Evolutionary conservation across 495 filamentous ascomycete genomes (phyloP).

Genomic region (Emericellopsis terricola): DNA sequence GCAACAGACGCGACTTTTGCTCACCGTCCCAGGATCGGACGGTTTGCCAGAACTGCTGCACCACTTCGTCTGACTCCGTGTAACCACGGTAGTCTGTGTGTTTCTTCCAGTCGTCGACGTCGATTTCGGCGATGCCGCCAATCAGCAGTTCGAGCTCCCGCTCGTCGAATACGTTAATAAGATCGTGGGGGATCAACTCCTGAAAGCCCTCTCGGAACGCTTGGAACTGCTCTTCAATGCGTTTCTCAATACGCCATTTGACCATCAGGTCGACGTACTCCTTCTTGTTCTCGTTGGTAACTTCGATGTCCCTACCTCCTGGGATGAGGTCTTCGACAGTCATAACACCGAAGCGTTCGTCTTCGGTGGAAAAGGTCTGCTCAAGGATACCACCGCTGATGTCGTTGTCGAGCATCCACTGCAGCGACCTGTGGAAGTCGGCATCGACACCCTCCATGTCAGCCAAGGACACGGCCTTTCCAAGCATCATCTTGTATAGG

Average conservation of each 20-base stretch:
- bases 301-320: constrained; percentile 74
- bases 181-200: constrained; percentile 86
- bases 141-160: constrained; percentile 92
- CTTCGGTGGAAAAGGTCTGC: constrained; percentile 86
- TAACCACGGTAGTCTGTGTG: constrained; percentile 99
- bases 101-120: constrained; percentile 99
- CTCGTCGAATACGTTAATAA: constrained; percentile 98
- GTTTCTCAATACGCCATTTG: constrained; percentile 97
- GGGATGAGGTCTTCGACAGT: constrained; percentile 86
- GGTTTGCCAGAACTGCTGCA: constrained; percentile 97
- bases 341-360: constrained; percentile 91
- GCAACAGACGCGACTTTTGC: constrained; percentile 88
- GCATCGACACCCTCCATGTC: constrained; percentile 99
- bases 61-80: constrained; percentile 91
- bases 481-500: constrained; percentile 98
- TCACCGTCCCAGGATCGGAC: constrained; percentile 93
- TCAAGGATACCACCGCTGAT: constrained; percentile 79
- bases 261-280: constrained; percentile 93
- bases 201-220: constrained; percentile 96
- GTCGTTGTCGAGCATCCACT: constrained; percentile 96
- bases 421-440: constrained; percentile 85
- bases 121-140: constrained; percentile 97
- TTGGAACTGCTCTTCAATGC: constrained; percentile 93
- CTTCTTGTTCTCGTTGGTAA: constrained; percentile 93
- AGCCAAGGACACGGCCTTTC: constrained; percentile 75